These are phyloP conservation scores for Murraya paniculata DNA, from an alignment of 345 rosid genomes.

Conservation along the genomic window DNA sequence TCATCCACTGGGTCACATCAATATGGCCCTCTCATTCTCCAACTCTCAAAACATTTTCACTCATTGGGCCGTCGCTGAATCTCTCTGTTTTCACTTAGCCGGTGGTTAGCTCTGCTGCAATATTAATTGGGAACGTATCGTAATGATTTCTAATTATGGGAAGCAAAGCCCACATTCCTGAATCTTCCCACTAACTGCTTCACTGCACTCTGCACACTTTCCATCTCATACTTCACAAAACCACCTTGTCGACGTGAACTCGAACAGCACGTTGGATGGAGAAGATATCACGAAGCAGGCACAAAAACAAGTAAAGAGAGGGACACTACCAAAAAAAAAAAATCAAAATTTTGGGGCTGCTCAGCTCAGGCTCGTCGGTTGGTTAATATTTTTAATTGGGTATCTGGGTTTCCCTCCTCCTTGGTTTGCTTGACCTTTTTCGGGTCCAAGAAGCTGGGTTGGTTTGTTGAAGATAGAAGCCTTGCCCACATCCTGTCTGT, in stretches of 20 bases:
- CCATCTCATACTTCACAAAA: background rate
- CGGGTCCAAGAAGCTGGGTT: slow-evolving; percentile 62
- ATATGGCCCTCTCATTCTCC: background rate
- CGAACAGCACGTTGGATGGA: background rate
- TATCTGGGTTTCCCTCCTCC: slow-evolving; percentile 9
- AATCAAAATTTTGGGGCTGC: background rate
- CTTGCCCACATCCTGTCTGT: slow-evolving; percentile 88
- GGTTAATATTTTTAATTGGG: background rate
- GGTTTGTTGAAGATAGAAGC: slow-evolving; percentile 67
- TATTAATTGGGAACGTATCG: background rate
- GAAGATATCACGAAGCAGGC: background rate
- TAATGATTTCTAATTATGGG: background rate
- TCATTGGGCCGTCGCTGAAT: no score
- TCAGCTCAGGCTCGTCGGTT: background rate
- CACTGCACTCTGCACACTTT: background rate
- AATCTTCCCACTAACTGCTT: background rate
- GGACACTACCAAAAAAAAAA: background rate
- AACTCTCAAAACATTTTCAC: background rate
- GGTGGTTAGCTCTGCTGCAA: background rate
- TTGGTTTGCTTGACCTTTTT: slow-evolving; percentile 26
- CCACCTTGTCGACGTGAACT: background rate
- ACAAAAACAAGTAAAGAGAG: background rate
- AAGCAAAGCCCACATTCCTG: background rate
- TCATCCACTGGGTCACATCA: no score
- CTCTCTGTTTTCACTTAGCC: background rate